A percentile compares a stretch with the other conserved stretches of the same genome.
These are phyloP conservation scores for Diutina scorzettiae DNA, from an alignment of 1,139 yeast species.

Conservation along the genomic window DNA sequence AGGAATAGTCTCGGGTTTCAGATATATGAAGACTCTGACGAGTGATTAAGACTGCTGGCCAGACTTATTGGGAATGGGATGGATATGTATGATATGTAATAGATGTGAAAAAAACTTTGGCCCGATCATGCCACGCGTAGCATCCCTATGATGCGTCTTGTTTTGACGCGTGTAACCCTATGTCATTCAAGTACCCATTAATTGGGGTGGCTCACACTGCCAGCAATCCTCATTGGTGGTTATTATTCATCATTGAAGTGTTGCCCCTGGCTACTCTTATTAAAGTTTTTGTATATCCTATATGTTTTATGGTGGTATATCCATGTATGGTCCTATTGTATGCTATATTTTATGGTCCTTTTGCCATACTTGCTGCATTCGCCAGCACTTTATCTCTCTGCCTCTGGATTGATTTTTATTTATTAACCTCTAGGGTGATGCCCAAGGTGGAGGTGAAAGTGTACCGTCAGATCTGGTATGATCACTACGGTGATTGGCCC, in stretches of 20 bases:
- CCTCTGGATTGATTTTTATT: neutral
- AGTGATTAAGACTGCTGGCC: too few species aligned
- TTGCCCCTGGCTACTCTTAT: neutral
- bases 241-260: neutral
- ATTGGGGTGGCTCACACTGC: too few species aligned
- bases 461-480: neutral
- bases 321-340: neutral
- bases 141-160: too few species aligned
- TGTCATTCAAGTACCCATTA: too few species aligned
- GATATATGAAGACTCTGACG: neutral
- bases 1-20: slow-evolving; percentile 4
- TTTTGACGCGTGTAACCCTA: too few species aligned
- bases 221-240: neutral
- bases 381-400: neutral
- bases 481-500: neutral
- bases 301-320: neutral
- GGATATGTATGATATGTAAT: too few species aligned
- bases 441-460: neutral
- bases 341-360: neutral
- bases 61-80: too few species aligned
- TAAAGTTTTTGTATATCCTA: neutral
- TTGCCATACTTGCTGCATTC: neutral
- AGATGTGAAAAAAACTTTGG: too few species aligned
- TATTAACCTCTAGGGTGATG: neutral
- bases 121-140: too few species aligned